Percentiles rank a stretch among this genome's conserved stretches.
Conservation (phyloP, 164 flowering plant genomes). For the Vitis rotundifolia region DNA sequence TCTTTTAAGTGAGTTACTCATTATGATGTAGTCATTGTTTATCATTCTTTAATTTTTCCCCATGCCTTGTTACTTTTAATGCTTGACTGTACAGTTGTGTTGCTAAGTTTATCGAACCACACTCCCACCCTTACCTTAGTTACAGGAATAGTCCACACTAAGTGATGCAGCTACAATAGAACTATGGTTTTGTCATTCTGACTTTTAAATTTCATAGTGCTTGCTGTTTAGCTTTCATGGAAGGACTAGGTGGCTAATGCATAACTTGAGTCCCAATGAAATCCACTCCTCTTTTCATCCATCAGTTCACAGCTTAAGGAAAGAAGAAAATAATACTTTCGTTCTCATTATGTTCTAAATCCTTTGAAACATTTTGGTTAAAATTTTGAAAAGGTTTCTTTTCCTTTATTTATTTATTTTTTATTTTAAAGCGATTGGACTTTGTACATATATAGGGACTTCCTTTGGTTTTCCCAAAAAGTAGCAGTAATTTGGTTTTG, state of each 20-base stretch:
- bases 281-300: not conserved
- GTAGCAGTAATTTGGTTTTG: too few species aligned
- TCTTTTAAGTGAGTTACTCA: constrained; percentile 77
- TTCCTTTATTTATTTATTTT: too few species aligned
- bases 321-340: too few species aligned
- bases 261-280: not conserved
- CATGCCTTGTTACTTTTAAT: not conserved
- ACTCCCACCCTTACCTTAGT: too few species aligned
- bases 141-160: too few species aligned
- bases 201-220: too few species aligned
- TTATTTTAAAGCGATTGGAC: not conserved
- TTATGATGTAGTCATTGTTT: not conserved
- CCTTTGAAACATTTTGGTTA: not conserved
- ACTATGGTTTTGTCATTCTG: too few species aligned
- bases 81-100: not conserved
- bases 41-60: not conserved
- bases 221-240: too few species aligned
- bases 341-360: not conserved
- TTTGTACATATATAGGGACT: too few species aligned
- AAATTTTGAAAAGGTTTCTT: not conserved
- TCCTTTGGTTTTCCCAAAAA: too few species aligned
- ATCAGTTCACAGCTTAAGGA: not conserved
- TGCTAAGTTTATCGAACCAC: not conserved
- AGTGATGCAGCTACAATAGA: too few species aligned
- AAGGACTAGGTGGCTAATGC: not conserved